phyloP scores from a whole-genome alignment of 75 land plant species.

The Chamaecyparis obtusa region DNA sequence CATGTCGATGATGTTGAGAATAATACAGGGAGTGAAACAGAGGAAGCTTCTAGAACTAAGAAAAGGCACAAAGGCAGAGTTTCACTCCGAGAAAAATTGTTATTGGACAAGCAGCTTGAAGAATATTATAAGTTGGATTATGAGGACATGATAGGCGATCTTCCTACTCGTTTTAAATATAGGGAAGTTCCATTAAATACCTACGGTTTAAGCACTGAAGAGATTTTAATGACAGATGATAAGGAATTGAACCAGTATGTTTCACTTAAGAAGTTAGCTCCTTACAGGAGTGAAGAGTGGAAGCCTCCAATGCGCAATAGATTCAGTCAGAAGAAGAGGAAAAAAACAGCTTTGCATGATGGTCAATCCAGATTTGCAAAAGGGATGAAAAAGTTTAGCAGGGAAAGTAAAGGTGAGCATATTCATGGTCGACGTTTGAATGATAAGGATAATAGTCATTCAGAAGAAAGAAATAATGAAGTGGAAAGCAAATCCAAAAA shows the following conservation, averaged over 20 bases:
- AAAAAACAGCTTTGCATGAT: slow-evolving; percentile 28
- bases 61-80: slow-evolving; percentile 45
- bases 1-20: background rate
- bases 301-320: slow-evolving; percentile 48
- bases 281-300: slow-evolving; percentile 82
- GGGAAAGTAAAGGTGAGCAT: background rate
- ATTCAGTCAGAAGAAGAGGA: slow-evolving; percentile 45
- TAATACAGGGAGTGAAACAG: background rate
- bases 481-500: background rate
- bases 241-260: slow-evolving; percentile 94
- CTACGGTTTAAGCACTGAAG: slow-evolving; percentile 66
- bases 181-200: slow-evolving; percentile 54
- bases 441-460: background rate
- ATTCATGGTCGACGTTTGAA: background rate
- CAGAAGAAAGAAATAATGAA: slow-evolving; percentile 17
- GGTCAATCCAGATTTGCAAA: slow-evolving; percentile 16
- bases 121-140: slow-evolving; percentile 90
- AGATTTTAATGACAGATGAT: slow-evolving; percentile 72
- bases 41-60: slow-evolving; percentile 21
- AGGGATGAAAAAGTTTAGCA: slow-evolving; percentile 10
- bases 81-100: slow-evolving; percentile 49
- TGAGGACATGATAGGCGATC: slow-evolving; percentile 87
- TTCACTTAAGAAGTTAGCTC: slow-evolving; percentile 85
- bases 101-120: slow-evolving; percentile 62
- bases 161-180: slow-evolving; percentile 92